Conservation (phyloP, 805 yeast species). For the Tetrapisispora taiwanensis region DNA sequence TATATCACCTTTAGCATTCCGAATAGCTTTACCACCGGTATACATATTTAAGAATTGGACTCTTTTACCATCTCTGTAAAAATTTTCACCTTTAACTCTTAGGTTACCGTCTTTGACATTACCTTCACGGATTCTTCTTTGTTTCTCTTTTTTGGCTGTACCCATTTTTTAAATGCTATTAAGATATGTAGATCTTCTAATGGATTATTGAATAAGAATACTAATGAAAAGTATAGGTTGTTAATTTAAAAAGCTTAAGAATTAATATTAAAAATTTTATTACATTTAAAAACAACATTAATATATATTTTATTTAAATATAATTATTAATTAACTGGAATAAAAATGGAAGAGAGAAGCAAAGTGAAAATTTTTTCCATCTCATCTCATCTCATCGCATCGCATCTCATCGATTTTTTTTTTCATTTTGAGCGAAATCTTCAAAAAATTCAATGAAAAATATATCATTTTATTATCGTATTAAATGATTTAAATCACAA, state of each 20-base stretch:
- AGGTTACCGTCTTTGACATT: constrained; percentile 81
- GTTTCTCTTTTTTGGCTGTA: constrained; percentile 82
- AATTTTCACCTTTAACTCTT: constrained; percentile 93
- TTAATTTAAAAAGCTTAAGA: no score
- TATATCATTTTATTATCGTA: no score
- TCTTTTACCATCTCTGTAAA: constrained; percentile 87
- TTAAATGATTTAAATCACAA: no score
- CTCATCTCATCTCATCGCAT: constrained; percentile 3
- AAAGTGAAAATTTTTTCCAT: constrained; percentile 1
- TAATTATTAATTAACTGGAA: no score
- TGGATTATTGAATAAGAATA: no score
- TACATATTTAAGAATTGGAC: constrained; percentile 88
- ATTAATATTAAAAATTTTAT: no score
- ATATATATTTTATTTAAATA: no score
- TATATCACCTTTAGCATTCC: constrained; percentile 82
- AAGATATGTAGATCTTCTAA: no score
- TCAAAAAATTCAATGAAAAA: no score
- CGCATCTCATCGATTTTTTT: background rate
- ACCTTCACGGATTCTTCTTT: constrained; percentile 74
- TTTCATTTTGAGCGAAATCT: no score
- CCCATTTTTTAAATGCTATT: constrained; percentile 50
- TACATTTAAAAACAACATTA: no score
- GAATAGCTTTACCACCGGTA: constrained; percentile 77
- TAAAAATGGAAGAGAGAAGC: background rate
- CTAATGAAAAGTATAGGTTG: no score